Evolutionary conservation across 352 stramenopile species (phyloP).

Genomic region (Phytophthora podocarpi): DNA sequence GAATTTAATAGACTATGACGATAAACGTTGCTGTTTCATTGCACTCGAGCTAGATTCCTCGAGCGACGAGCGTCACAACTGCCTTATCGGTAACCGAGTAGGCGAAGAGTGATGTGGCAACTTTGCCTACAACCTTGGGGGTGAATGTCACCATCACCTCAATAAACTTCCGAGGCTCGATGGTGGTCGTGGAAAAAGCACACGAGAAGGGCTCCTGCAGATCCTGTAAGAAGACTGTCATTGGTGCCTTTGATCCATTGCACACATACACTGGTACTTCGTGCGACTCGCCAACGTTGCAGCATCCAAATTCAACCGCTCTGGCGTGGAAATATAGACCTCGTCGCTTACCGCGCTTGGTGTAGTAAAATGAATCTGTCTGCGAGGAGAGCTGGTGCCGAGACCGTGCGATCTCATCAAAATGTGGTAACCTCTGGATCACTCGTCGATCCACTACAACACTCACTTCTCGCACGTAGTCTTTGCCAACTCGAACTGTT

Average conservation of each 20-base stretch:
- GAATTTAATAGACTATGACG: constrained; percentile 33
- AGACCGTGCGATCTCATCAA: constrained; percentile 65
- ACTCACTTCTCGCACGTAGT: constrained; percentile 63
- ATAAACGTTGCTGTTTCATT: constrained; percentile 13
- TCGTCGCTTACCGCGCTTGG: constrained; percentile 71
- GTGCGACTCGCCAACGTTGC: constrained; percentile 72
- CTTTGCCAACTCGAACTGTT: constrained; percentile 57
- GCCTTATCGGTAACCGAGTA: constrained; percentile 85
- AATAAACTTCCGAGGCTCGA: constrained; percentile 87
- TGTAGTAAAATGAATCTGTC: constrained; percentile 88
- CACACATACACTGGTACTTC: constrained; percentile 87
- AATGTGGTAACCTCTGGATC: constrained; percentile 49
- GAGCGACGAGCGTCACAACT: constrained; percentile 77
- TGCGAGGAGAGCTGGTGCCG: constrained; percentile 72
- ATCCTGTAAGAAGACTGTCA: constrained; percentile 86
- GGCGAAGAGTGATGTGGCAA: constrained; percentile 80
- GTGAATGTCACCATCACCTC: constrained; percentile 79
- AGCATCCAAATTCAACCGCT: constrained; percentile 83
- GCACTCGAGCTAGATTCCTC: constrained; percentile 49
- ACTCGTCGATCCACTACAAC: constrained; percentile 57
- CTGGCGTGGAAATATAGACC: constrained; percentile 85
- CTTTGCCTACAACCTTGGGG: constrained; percentile 79
- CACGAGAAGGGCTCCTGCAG: constrained; percentile 81
- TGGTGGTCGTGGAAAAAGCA: constrained; percentile 72
- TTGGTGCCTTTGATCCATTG: constrained; percentile 79